A percentile compares a stretch with the other conserved stretches of the same genome.
These are phyloP conservation scores for Penicillium sp. DNA, from an alignment of 2,329 filamentous ascomycete species.

Conservation along the genomic window DNA sequence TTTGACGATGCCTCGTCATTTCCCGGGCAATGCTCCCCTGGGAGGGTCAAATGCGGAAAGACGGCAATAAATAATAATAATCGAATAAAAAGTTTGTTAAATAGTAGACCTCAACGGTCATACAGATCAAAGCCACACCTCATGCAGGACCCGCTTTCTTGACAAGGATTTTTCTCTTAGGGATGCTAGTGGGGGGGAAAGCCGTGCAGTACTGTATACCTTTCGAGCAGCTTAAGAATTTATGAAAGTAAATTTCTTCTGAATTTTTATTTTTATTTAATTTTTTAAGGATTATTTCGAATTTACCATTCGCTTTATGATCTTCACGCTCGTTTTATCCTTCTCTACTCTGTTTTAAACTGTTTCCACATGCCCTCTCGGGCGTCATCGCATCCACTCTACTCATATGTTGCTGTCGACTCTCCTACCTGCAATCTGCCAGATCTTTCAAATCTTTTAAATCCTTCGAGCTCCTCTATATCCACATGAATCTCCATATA, in stretches of 20 bases:
- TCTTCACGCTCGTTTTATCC: conserved; percentile 2
- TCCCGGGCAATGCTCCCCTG: conserved; percentile 9
- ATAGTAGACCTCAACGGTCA: conserved; percentile 2
- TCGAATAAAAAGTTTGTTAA: neutral
- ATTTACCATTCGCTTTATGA: conserved; percentile 1
- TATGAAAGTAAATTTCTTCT: neutral
- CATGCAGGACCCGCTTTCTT: conserved; percentile 21
- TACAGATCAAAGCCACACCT: conserved; percentile 13
- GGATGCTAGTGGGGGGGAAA: conserved; percentile 6
- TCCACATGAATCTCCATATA: neutral
- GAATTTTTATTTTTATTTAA: conserved; percentile 3
- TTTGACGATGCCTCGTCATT: conserved; percentile 17
- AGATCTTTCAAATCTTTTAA: neutral
- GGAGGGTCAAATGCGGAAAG: conserved; percentile 10
- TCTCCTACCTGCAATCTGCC: neutral
- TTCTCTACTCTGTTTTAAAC: neutral
- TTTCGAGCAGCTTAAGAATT: conserved; percentile 6
- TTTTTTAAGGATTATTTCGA: neutral
- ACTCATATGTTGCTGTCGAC: conserved; percentile 6
- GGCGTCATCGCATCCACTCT: conserved; percentile 4
- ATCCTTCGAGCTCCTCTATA: neutral
- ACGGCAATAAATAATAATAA: neutral
- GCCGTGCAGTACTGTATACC: conserved; percentile 12
- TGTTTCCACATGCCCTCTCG: neutral
- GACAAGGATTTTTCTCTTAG: conserved; percentile 10